Evolutionary conservation across 2,329 filamentous ascomycete species (phyloP).

Genomic region (Huntiella abstrusa): DNA sequence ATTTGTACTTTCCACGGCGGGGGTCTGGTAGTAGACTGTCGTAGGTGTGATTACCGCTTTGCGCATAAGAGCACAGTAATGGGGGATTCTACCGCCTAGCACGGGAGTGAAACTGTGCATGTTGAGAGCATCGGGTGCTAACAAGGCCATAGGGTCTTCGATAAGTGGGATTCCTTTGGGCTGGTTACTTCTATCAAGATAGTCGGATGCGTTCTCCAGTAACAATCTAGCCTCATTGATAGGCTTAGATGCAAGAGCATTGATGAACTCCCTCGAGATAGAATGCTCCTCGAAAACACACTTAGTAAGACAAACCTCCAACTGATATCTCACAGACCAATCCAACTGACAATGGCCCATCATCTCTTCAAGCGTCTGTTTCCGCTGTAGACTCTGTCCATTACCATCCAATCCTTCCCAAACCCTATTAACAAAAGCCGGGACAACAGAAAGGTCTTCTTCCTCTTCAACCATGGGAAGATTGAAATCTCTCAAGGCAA

Average conservation of each 20-base stretch:
- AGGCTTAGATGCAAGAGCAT: constrained; percentile 29
- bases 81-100: constrained; percentile 27
- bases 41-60: constrained; percentile 72
- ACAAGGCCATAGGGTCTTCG: constrained; percentile 23
- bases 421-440: neutral
- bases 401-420: constrained; percentile 3
- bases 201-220: constrained; percentile 54
- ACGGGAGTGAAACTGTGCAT: constrained; percentile 15
- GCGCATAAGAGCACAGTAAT: constrained; percentile 56
- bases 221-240: constrained; percentile 39
- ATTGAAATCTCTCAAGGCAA: constrained; percentile 54
- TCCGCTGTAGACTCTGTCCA: neutral
- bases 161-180: constrained; percentile 39
- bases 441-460: neutral
- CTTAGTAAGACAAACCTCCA: constrained; percentile 83
- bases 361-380: neutral
- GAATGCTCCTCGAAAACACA: constrained; percentile 59
- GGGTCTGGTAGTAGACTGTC: constrained; percentile 58
- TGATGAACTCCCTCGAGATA: constrained; percentile 48
- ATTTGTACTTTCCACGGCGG: constrained; percentile 72
- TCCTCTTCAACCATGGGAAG: constrained; percentile 5
- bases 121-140: neutral
- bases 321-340: constrained; percentile 67
- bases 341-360: constrained; percentile 22
- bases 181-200: neutral